phyloP scores from a whole-genome alignment of 257 asterid genomes.

The Jaltomata sinuosa region DNA sequence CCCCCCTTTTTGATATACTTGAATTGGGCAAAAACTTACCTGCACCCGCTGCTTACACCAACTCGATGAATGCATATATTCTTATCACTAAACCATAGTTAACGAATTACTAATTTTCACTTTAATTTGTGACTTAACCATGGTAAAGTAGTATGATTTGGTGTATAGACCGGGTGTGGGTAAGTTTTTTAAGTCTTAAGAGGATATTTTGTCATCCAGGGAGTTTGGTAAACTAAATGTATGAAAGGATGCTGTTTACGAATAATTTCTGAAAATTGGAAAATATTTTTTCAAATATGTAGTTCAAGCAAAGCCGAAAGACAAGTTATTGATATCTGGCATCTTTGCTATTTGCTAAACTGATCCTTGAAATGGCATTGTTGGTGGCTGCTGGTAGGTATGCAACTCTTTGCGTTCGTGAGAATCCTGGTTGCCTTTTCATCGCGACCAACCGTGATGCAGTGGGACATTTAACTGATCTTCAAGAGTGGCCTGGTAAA shows the following conservation, averaged over 20 bases:
- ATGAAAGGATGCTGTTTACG: neutral
- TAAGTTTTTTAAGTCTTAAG: neutral
- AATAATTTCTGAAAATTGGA: neutral
- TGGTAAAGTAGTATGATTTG: too few species aligned
- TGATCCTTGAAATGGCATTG: neutral
- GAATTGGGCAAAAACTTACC: neutral
- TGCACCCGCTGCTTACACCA: too few species aligned
- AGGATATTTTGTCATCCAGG: neutral
- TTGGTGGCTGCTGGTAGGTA: conserved; percentile 37
- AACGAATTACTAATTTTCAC: too few species aligned
- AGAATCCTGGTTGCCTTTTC: conserved; percentile 92
- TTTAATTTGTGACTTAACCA: too few species aligned
- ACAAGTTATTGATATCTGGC: neutral
- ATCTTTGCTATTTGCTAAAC: neutral
- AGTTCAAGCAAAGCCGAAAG: neutral
- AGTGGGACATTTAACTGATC: conserved; percentile 73
- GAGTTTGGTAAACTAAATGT: neutral
- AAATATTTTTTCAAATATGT: neutral
- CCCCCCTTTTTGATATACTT: neutral
- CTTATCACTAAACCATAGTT: too few species aligned
- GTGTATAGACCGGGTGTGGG: too few species aligned
- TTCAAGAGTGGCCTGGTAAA: conserved; percentile 91
- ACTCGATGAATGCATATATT: too few species aligned
- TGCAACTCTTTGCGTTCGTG: conserved; percentile 90
- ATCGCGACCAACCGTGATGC: conserved; percentile 89